Conservation (phyloP, 2,329 filamentous ascomycete genomes). For the Aspergillus brasiliensis region DNA sequence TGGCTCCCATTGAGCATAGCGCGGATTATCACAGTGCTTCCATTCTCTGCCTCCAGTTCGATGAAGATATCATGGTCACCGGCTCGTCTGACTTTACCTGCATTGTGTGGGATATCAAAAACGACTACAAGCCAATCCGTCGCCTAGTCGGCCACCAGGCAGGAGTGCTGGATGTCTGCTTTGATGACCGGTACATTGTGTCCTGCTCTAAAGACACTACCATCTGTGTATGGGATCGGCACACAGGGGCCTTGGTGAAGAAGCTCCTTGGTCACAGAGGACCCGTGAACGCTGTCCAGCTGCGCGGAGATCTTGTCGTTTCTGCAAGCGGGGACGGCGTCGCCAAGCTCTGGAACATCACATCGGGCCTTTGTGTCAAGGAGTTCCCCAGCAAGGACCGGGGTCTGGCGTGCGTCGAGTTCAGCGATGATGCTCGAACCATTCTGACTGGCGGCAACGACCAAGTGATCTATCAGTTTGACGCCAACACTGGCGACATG, state of each 20-base stretch:
- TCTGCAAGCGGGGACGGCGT: constrained; percentile 92
- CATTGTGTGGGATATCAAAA: constrained; percentile 84
- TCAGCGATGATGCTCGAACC: constrained; percentile 90
- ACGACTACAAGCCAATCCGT: constrained; percentile 75
- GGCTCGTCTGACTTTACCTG: constrained; percentile 90
- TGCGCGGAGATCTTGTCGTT: constrained; percentile 88
- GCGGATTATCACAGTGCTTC: constrained; percentile 78
- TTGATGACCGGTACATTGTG: constrained; percentile 89
- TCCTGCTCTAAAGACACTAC: constrained; percentile 95
- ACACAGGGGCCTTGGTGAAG: constrained; percentile 73
- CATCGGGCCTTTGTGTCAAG: constrained; percentile 82
- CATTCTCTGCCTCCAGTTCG: constrained; percentile 93
- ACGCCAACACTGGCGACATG: constrained; percentile 85
- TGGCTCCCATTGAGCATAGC: constrained; percentile 37
- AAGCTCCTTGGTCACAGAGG: constrained; percentile 83
- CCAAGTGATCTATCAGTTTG: constrained; percentile 93
- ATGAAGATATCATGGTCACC: constrained; percentile 88
- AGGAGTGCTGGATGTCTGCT: constrained; percentile 90
- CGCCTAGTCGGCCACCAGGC: constrained; percentile 78
- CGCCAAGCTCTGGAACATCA: constrained; percentile 94
- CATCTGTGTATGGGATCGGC: constrained; percentile 92
- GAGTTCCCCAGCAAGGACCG: constrained; percentile 90
- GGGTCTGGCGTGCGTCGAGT: constrained; percentile 92
- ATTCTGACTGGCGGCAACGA: constrained; percentile 95
- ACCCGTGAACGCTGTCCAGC: constrained; percentile 93